Evolutionary conservation across 208 protist species (phyloP).

Genomic region (Acanthamoeba quina): DNA sequence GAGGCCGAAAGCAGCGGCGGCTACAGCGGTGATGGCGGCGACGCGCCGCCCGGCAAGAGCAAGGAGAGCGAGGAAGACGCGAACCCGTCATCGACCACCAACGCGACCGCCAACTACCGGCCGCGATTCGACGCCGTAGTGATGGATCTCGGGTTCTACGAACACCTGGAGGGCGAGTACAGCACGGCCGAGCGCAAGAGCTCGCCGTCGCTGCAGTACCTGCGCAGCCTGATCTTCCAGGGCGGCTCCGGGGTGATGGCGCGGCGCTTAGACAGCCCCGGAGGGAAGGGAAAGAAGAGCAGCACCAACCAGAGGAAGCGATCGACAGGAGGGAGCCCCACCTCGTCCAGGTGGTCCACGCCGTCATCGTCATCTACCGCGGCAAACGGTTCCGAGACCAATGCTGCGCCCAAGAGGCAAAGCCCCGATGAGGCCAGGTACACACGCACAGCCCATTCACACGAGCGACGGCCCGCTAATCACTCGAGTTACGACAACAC

Average conservation of each 20-base stretch:
- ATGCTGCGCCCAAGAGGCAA: not conserved
- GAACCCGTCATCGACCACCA: not conserved
- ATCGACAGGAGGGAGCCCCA: not conserved
- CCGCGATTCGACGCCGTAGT: constrained; percentile 28
- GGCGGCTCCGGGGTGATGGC: not conserved
- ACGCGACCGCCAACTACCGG: not conserved
- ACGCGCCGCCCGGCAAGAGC: not conserved
- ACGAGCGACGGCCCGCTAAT: too few species aligned
- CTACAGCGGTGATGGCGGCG: not conserved
- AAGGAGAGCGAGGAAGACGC: not conserved
- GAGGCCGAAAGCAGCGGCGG: not conserved
- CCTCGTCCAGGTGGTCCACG: too few species aligned
- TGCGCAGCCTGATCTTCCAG: constrained; percentile 19
- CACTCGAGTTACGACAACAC: not conserved
- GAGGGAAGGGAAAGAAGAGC: not conserved
- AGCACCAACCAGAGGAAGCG: not conserved
- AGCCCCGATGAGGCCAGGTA: not conserved
- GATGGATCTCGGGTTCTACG: constrained; percentile 25
- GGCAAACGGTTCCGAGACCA: not conserved
- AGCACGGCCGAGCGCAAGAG: not conserved
- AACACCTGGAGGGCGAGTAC: constrained; percentile 27
- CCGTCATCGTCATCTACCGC: not conserved
- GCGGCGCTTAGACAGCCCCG: not conserved
- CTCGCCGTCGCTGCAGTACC: constrained; percentile 1
- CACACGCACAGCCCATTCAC: too few species aligned